Conservation (phyloP, 2,329 filamentous ascomycete genomes). For the Calonectria pseudoreteaudii region DNA sequence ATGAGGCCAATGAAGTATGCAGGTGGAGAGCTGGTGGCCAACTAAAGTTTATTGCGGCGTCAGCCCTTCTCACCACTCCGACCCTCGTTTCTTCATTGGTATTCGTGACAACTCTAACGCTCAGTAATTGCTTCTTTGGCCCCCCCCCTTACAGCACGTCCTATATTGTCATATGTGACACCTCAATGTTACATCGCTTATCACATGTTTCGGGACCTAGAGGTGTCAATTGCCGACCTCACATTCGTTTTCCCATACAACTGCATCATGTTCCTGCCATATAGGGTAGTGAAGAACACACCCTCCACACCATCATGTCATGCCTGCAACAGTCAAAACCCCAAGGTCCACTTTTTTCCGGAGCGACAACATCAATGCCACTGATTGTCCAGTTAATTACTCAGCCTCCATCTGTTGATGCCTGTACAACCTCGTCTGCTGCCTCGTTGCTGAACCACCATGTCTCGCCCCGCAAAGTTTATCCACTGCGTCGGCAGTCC, state of each 20-base stretch:
- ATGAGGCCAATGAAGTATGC: not conserved
- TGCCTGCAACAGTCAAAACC: not conserved
- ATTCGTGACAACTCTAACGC: not conserved
- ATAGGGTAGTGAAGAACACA: slow-evolving; percentile 16
- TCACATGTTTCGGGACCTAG: not conserved
- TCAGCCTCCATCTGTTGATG: not conserved
- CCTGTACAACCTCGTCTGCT: not conserved
- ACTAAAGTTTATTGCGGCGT: slow-evolving; percentile 5
- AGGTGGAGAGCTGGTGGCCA: not conserved
- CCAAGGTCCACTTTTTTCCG: slow-evolving; percentile 34
- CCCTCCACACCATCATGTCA: slow-evolving; percentile 8
- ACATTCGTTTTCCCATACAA: not conserved
- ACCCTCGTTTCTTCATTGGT: not conserved
- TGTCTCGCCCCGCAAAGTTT: slow-evolving; percentile 45
- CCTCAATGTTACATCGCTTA: not conserved
- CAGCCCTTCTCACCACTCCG: not conserved
- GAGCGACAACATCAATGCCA: slow-evolving; percentile 32
- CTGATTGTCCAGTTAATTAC: slow-evolving; percentile 23
- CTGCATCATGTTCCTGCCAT: not conserved
- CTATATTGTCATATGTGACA: not conserved
- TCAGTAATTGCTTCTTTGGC: not conserved
- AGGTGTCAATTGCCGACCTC: not conserved
- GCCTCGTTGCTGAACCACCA: slow-evolving; percentile 25
- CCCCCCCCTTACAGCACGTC: not conserved
- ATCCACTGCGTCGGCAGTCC: slow-evolving; percentile 58